Evolutionary conservation across 1,284 basidiomycete genomes (phyloP).

Genomic region (Rugosomyces carneus): DNA sequence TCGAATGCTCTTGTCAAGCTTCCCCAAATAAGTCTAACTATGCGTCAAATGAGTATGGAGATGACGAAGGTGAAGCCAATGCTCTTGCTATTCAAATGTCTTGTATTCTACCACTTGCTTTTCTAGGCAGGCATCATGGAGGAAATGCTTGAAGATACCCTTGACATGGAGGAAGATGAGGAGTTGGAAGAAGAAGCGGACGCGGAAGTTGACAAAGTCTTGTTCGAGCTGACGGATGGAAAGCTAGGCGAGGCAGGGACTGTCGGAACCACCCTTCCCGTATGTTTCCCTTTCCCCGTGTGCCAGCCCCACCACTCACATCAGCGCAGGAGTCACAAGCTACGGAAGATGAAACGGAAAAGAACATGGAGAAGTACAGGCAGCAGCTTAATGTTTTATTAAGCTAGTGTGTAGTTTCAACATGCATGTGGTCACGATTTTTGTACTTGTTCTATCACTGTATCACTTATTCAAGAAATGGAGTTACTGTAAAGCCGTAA

Average conservation of each 20-base stretch:
- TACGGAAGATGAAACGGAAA: constrained; percentile 77
- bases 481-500: no score
- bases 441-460: background rate
- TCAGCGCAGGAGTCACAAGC: constrained; percentile 38
- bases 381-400: constrained; percentile 81
- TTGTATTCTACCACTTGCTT: background rate
- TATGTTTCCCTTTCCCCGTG: constrained; percentile 35
- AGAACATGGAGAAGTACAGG: constrained; percentile 83
- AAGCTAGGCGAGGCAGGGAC: constrained; percentile 83
- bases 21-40: constrained; percentile 86
- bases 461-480: background rate
- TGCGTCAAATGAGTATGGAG: constrained; percentile 98
- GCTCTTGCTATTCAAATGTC: background rate
- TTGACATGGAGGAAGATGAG: constrained; percentile 88
- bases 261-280: constrained; percentile 73
- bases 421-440: background rate
- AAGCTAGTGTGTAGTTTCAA: constrained; percentile 46
- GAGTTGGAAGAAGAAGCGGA: constrained; percentile 97
- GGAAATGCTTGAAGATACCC: constrained; percentile 86
- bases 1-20: constrained; percentile 90
- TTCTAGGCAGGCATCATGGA: constrained; percentile 86
- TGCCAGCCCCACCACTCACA: constrained; percentile 2
- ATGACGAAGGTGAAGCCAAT: constrained; percentile 81
- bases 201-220: constrained; percentile 93
- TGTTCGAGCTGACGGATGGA: constrained; percentile 94